Evolutionary conservation across 139 green algal genomes (phyloP), one percentile per base, ranked within the genome.

Genomic region (Coccomyxa sp.): DNA sequence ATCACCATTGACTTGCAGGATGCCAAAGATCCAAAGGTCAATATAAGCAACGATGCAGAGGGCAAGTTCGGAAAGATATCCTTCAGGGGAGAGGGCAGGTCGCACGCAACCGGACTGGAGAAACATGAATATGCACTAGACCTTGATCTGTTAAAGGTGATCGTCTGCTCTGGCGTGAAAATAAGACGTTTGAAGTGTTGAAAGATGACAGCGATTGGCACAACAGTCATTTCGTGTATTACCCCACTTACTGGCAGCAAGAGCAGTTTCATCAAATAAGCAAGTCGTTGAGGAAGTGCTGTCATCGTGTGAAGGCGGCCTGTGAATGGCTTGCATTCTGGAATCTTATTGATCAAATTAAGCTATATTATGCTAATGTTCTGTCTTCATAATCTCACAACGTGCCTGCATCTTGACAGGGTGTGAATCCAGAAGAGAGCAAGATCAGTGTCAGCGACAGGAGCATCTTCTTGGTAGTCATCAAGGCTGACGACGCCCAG

Each of bases 1-100:
- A 25, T 97, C 13, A 96, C 93, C 14, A 92, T 97, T 60, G 94
- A 97, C 66, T 80, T 95, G 31, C 91, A 95, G 77, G 89, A 94
- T 30, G 84, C 87, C 11, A 89, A 90, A 58, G 82, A 92, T 27
- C 89, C 91, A 27, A 88, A 92, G 32, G 84, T 91, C 16, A 80
- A 91, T 25, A 79, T 97, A 9, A 60, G 88, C 32, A 93, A 94
- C 79, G 87, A 91, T 67, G 87, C 85, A 45, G 86, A 87, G 3
- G 87, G 83, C 78, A 90, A 89, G 76, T 51, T 83, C 68, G 90
- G 88, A 10, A 88, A 87, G 31, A 82, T 96, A 13, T 79, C 59
- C 10, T 96, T 96, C 81, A 82, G 79, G 1, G 89, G 91, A 18
- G 86, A 89, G 32, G 91, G 86, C 13, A 79, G 87, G 17, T 90